Conservation (phyloP, 1,284 basidiomycete genomes). For the Moesziomyces aphidis region DNA sequence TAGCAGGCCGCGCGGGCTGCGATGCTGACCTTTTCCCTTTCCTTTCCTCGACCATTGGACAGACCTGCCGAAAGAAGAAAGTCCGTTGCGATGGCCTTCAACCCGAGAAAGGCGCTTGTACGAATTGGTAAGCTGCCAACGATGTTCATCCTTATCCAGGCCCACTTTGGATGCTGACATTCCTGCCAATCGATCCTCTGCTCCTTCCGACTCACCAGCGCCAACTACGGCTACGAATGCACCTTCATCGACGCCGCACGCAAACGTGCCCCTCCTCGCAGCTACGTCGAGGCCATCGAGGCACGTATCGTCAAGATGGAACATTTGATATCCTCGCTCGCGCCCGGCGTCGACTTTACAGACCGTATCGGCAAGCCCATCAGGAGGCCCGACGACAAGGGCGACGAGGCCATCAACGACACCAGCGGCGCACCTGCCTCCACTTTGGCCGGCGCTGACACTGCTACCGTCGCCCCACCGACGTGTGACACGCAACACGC, state of each 20-base stretch:
- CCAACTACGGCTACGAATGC: slow-evolving; percentile 59
- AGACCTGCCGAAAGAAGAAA: slow-evolving; percentile 63
- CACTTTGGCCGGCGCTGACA: not conserved
- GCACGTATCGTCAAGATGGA: slow-evolving; percentile 61
- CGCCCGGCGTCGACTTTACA: slow-evolving; percentile 60
- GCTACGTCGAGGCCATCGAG: slow-evolving; percentile 62
- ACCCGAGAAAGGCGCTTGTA: slow-evolving; percentile 52
- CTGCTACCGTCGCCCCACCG: not conserved
- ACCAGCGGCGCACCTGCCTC: not conserved
- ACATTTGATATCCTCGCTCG: slow-evolving; percentile 42
- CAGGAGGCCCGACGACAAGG: slow-evolving; percentile 51
- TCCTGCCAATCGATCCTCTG: too few species aligned
- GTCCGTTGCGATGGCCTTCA: slow-evolving; percentile 61
- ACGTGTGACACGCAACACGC: slow-evolving; percentile 15
- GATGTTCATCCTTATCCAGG: too few species aligned
- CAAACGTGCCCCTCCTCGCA: slow-evolving; percentile 35
- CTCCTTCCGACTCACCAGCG: slow-evolving; percentile 12
- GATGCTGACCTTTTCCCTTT: not conserved
- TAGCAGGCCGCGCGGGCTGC: too few species aligned
- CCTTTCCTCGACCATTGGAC: not conserved
- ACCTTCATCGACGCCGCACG: slow-evolving; percentile 59
- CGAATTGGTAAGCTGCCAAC: slow-evolving; percentile 36
- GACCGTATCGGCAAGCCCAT: slow-evolving; percentile 58
- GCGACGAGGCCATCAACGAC: slow-evolving; percentile 23
- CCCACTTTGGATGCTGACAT: not conserved